Base-by-base conservation (phyloP, 2,329 filamentous ascomycete genomes). In the Fusarium sp. region DNA sequence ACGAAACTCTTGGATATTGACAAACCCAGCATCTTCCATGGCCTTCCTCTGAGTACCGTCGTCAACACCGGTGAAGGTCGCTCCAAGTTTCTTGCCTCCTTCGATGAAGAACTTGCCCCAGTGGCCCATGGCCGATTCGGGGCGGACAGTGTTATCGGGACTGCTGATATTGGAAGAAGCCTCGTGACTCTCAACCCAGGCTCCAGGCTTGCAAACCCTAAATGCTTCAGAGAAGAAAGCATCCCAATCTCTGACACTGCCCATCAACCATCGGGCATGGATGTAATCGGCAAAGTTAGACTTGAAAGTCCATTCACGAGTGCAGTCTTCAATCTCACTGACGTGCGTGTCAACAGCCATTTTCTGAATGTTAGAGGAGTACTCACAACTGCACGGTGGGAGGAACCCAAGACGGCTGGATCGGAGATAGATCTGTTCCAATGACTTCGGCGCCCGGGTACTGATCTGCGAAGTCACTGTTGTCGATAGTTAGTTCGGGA, bases 181-280 rank as follows among this genome's bases (percentile, higher is more conserved):
- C 45, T 80, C 78, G 7, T 75, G 68, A 31, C 77, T 74, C 49
- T 82, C 78, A 9, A 81, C 39, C 71, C 77, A 81, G 10, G 85
- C 88, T 7, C 88, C 88, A 0, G 89, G 87, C 50, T 84, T 85
- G 15, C 89, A 81, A 50, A 87, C 83, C 55, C 82, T 81, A 69
- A 80, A 87, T 4, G 85, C 78, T 59, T 87, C 84, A n/a, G 78
- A 76, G 63, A 89, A 83, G 18, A 90, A 77, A 4, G 81, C 79
- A 36, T 83, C 80, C 78, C 88, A 90, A 67, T 89, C 86, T 9
- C 79, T 76, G 44, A 91, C 84, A 56, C 84, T 84, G 28, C 88
- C 89, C 7, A 85, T 78, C 54, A 91, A 77, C 72, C 86, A 82
- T 48, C 86, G 83, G 4, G 85, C 85, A 73, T 91, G 90, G 59